Evolutionary conservation across 441 rosid genomes (phyloP), one percentile per base, ranked within the genome.

Genomic region (Gossypium schwendimanii): DNA sequence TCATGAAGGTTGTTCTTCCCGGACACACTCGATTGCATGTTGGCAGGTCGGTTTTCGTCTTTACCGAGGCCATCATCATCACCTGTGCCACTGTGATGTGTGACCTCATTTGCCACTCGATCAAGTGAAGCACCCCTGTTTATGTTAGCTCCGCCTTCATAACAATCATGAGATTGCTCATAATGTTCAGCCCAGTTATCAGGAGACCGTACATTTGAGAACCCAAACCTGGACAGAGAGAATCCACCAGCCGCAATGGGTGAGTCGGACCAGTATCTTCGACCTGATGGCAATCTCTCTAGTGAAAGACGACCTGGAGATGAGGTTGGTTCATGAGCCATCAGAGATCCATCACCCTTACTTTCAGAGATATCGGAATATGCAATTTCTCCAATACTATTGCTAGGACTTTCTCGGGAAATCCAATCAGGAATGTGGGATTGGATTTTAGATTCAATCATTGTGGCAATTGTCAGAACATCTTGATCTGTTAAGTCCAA

Each of bases 401-500:
- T 79, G 24, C 60, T 55, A 23, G 80, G 76, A 63, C 75, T 20
- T 23, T 76, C 77, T 33, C 11, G 54, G 12, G 87, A 83, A 17
- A 75, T 71, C 97, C 98, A 91, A 49, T 82, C 87, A 0, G 93
- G 88, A 52, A 87, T 80, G 72, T 87, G 94, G 18, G 88, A 88
- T 71, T 59, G 83, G 71, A 94, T 91, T 85, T 94, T 97, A 2
- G 76, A 21, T 63, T 90, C 90, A 14, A 91, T 91, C 86, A 89
- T 90, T n/a, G 75, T 84, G 58, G 91, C 85, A 20, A 94, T 87
- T 15, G 86, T 73, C 12, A 96, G 82, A 71, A 90, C 87, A 79
- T 91, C 97, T 82, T 94, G 95, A 82, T 90, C 95, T 12, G 95
- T 88, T 73, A 94, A 78, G 77, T 91, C 90, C 81, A 94, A 68